Evolutionary conservation across 2,329 filamentous ascomycete genomes (phyloP).

Genomic region (Fusarium circinatum): DNA sequence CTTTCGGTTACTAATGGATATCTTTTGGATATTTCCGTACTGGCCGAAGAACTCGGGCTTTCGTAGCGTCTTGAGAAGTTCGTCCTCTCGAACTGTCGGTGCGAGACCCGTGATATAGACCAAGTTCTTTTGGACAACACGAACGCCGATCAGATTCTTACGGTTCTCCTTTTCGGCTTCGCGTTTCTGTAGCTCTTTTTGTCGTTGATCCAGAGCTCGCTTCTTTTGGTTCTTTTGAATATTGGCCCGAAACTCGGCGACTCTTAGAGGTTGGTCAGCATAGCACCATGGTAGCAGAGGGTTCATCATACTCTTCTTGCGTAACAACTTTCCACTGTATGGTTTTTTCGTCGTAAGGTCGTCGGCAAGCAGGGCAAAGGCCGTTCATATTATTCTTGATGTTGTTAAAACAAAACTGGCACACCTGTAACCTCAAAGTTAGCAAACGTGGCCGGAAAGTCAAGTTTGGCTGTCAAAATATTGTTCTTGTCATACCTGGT

Average conservation of each 20-base stretch:
- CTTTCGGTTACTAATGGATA: slow-evolving; percentile 96
- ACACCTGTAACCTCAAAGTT: slow-evolving; percentile 72
- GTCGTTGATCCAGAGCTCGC: slow-evolving; percentile 81
- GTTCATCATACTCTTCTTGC: slow-evolving; percentile 82
- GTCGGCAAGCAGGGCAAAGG: slow-evolving; percentile 94
- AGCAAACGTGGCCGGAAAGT: slow-evolving; percentile 35
- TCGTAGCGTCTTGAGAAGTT: slow-evolving; percentile 87
- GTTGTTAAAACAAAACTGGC: slow-evolving; percentile 99
- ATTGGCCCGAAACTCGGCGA: slow-evolving; percentile 79
- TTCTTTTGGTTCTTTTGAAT: slow-evolving; percentile 94
- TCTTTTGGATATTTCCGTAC: slow-evolving; percentile 98
- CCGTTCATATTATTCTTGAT: slow-evolving; percentile 99
- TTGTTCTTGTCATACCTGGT: slow-evolving; percentile 76
- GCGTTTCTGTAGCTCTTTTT: slow-evolving; percentile 95
- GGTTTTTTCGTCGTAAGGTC: slow-evolving; percentile 95
- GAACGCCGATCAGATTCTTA: slow-evolving; percentile 93
- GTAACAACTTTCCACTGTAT: slow-evolving; percentile 98
- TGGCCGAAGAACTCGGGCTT: slow-evolving; percentile 96
- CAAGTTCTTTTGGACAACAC: slow-evolving; percentile 97
- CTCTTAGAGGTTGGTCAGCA: slow-evolving; percentile 57
- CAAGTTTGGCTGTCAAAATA: background rate
- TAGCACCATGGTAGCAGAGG: slow-evolving; percentile 1
- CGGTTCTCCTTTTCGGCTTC: slow-evolving; percentile 96
- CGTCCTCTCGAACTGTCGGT: slow-evolving; percentile 91
- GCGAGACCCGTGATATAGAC: slow-evolving; percentile 97